Evolutionary conservation across 257 asterid genomes (phyloP).

Genomic region (Primulina eburnea): DNA sequence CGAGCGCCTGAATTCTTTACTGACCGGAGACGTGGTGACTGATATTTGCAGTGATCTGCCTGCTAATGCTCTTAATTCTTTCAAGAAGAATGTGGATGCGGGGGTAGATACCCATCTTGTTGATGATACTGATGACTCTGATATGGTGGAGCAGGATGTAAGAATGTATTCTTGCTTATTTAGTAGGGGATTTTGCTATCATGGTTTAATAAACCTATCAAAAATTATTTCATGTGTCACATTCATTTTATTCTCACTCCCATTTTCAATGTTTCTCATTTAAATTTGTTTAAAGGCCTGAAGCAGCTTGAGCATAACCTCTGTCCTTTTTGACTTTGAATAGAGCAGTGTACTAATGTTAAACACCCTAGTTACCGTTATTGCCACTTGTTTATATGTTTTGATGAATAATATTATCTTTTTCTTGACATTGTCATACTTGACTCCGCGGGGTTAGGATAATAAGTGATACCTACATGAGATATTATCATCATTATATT

Average conservation of each 20-base stretch:
- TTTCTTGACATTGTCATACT: not conserved
- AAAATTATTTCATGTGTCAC: not conserved
- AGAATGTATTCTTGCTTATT: slow-evolving; percentile 31
- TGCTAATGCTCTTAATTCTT: slow-evolving; percentile 24
- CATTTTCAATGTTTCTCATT: not conserved
- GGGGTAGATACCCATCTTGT: slow-evolving; percentile 39
- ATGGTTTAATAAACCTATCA: not conserved
- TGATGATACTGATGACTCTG: slow-evolving; percentile 74
- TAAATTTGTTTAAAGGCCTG: not conserved
- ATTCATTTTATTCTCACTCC: not conserved
- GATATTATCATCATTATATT: not conserved
- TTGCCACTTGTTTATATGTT: not conserved
- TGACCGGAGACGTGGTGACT: slow-evolving; percentile 32
- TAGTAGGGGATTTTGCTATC: slow-evolving; percentile 14
- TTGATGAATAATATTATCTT: not conserved
- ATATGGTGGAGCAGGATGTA: slow-evolving; percentile 87
- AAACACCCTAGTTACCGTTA: not conserved
- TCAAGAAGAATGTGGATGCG: slow-evolving; percentile 43
- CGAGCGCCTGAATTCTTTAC: slow-evolving; percentile 32
- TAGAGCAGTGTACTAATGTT: not conserved
- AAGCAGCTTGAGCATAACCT: not conserved
- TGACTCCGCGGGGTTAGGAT: not conserved
- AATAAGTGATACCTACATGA: not conserved
- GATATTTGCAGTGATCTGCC: slow-evolving; percentile 35
- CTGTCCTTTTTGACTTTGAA: not conserved